A percentile compares a stretch with the other conserved stretches of the same genome.
Evolutionary conservation across 169 alveolate species (phyloP).

Genomic region (Eimeria necatrix): DNA sequence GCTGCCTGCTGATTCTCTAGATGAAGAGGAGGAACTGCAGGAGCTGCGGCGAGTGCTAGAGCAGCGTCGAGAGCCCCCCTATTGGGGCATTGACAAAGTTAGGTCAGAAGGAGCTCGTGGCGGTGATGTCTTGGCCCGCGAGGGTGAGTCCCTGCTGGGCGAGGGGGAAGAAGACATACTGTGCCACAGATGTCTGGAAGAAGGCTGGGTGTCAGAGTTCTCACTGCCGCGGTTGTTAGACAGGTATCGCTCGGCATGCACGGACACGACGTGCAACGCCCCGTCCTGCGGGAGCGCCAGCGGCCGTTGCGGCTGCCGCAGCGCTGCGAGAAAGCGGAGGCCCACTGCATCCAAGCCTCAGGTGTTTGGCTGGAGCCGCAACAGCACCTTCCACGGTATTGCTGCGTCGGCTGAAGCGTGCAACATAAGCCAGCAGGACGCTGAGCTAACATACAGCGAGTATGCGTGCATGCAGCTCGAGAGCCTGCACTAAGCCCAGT

Average conservation of each 20-base stretch:
- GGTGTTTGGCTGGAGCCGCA: slow-evolving; percentile 46
- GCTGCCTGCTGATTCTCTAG: not conserved
- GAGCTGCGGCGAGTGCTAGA: slow-evolving; percentile 45
- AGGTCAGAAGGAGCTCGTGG: not conserved
- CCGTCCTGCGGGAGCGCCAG: slow-evolving; percentile 6
- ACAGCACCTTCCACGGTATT: slow-evolving; percentile 13
- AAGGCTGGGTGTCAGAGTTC: slow-evolving; percentile 12
- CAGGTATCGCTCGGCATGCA: not conserved
- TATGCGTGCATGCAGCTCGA: slow-evolving; percentile 45
- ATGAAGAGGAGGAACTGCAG: slow-evolving; percentile 15
- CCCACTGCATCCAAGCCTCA: slow-evolving; percentile 36
- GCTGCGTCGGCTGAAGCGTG: slow-evolving; percentile 45
- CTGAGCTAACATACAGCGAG: slow-evolving; percentile 18
- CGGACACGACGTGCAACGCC: slow-evolving; percentile 22
- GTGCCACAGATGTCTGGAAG: slow-evolving; percentile 11
- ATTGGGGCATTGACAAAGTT: not conserved
- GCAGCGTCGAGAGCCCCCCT: not conserved
- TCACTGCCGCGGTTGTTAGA: not conserved
- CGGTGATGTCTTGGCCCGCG: not conserved
- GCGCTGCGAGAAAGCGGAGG: slow-evolving; percentile 12
- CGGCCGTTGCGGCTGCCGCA: slow-evolving; percentile 8
- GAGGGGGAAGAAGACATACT: not conserved
- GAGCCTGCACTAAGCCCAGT: slow-evolving; percentile 6
- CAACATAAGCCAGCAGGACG: slow-evolving; percentile 6
- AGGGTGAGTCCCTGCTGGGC: not conserved